Evolutionary conservation across 768 basidiomycete species (phyloP).

Genomic region (Pholiota conissans): DNA sequence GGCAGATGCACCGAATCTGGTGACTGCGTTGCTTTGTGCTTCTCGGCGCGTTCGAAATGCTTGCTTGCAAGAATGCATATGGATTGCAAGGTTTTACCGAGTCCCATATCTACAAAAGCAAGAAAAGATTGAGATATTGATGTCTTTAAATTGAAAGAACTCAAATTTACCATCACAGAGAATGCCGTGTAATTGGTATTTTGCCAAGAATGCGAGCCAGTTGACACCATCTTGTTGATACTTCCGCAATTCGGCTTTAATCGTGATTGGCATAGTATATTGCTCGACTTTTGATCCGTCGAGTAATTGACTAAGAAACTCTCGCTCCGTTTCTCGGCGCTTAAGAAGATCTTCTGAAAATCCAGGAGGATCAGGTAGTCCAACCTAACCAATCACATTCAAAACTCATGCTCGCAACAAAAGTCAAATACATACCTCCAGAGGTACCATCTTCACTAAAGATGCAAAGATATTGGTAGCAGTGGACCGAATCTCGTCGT

Average conservation of each 20-base stretch:
- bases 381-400: constrained; percentile 55
- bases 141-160: neutral
- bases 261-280: constrained; percentile 80
- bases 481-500: constrained; percentile 88
- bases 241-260: constrained; percentile 93
- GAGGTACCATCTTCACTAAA: constrained; percentile 96
- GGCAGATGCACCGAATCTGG: constrained; percentile 85
- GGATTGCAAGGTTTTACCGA: constrained; percentile 96
- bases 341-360: constrained; percentile 88
- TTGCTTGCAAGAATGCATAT: constrained; percentile 97
- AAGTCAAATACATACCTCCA: constrained; percentile 63
- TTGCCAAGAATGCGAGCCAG: constrained; percentile 97
- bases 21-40: constrained; percentile 61
- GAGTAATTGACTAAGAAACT: constrained; percentile 90
- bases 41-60: constrained; percentile 81
- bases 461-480: constrained; percentile 98
- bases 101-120: constrained; percentile 82
- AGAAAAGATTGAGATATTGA: neutral
- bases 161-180: constrained; percentile 84
- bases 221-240: constrained; percentile 99
- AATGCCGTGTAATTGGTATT: constrained; percentile 97
- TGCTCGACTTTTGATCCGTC: constrained; percentile 94
- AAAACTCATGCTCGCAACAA: neutral
- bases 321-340: constrained; percentile 83
- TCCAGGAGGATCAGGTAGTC: constrained; percentile 92